Conservation (phyloP, 345 rosid species). For the Pseudoturritis turrita region DNA sequence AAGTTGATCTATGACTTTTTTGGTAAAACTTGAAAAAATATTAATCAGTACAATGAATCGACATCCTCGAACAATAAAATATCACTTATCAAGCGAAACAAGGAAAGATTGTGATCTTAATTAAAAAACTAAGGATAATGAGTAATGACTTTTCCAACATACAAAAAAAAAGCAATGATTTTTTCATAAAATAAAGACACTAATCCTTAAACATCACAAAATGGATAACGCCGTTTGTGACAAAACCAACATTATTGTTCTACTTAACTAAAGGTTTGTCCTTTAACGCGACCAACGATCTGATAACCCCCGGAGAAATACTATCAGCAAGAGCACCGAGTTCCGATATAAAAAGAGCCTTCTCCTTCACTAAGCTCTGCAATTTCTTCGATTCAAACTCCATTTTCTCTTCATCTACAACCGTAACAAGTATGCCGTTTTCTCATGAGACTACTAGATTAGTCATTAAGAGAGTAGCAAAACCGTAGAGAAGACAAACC, state of each 20-base stretch:
- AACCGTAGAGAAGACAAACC: constrained; percentile 32
- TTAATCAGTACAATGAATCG: neutral
- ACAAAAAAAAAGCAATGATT: neutral
- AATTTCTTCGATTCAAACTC: constrained; percentile 60
- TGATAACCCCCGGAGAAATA: constrained; percentile 57
- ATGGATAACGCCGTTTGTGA: neutral
- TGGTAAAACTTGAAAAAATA: neutral
- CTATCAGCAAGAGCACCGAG: constrained; percentile 73
- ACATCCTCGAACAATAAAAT: neutral
- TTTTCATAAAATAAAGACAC: neutral
- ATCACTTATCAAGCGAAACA: neutral
- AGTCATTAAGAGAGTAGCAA: neutral
- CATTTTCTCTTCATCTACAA: constrained; percentile 52
- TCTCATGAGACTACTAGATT: neutral
- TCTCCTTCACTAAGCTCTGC: constrained; percentile 72
- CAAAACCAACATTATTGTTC: neutral
- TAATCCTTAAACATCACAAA: neutral
- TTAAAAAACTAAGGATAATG: neutral
- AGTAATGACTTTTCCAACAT: constrained; percentile 6
- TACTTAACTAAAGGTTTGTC: constrained; percentile 39
- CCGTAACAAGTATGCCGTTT: neutral
- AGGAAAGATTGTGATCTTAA: neutral
- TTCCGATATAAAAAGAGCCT: constrained; percentile 59
- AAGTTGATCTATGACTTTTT: neutral
- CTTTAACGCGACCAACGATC: constrained; percentile 56